A percentile compares a stretch with the other conserved stretches of the same genome.
These are phyloP conservation scores for Hanseniaspora mollemarum DNA, from an alignment of 805 yeast genomes.

Conservation along the genomic window DNA sequence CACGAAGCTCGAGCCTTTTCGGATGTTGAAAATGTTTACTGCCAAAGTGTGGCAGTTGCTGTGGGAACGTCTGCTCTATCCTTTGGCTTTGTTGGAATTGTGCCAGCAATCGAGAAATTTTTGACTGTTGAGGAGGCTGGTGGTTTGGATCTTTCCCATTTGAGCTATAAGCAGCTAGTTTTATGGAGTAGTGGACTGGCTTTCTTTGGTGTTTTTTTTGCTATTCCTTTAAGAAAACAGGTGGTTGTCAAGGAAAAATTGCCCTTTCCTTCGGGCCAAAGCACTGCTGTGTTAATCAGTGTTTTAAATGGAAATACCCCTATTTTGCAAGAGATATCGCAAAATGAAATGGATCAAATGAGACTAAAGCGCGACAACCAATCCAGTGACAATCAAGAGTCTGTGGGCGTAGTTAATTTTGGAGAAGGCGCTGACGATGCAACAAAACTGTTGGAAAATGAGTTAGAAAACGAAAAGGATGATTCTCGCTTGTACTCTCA, in stretches of 20 bases:
- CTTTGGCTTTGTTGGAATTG: constrained; percentile 86
- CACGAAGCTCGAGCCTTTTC: constrained; percentile 41
- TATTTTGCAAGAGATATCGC: constrained; percentile 31
- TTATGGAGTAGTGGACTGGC: constrained; percentile 82
- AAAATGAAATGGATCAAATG: constrained; percentile 21
- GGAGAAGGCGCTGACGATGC: constrained; percentile 15
- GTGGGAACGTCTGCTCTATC: constrained; percentile 96
- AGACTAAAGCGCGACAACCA: constrained; percentile 24
- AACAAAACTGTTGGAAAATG: constrained; percentile 12
- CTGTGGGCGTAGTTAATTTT: not conserved
- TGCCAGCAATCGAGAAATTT: constrained; percentile 90
- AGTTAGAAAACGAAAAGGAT: constrained; percentile 20
- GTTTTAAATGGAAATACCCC: constrained; percentile 64
- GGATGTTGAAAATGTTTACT: constrained; percentile 88
- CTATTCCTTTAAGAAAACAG: constrained; percentile 75
- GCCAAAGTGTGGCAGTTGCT: constrained; percentile 89
- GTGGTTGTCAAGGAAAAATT: constrained; percentile 79
- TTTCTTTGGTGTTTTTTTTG: constrained; percentile 90
- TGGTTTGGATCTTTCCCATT: constrained; percentile 23
- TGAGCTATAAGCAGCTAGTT: constrained; percentile 44
- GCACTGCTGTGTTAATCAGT: constrained; percentile 85
- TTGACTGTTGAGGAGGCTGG: constrained; percentile 72
- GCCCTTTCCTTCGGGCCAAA: constrained; percentile 90
- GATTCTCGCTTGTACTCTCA: constrained; percentile 32
- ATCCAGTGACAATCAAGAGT: not conserved